Base-by-base conservation (phyloP, 2,329 filamentous ascomycete species). In the Orbilia oligospora region DNA sequence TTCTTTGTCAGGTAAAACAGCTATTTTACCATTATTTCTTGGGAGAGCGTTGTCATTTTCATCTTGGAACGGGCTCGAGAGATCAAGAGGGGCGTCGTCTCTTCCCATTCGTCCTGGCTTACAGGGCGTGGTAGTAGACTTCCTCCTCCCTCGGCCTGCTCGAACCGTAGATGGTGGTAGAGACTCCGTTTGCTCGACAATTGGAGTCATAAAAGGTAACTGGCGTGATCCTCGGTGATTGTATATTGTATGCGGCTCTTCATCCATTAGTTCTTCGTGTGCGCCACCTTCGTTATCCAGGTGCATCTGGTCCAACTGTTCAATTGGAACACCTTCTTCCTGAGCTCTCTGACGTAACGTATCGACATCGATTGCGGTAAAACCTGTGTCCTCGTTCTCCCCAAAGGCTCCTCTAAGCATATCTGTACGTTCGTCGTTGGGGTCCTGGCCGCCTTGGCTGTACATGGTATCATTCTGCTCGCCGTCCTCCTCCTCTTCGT, bases 161-260 rank as follows among this genome's bases (percentile, higher is more conserved):
- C 80, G 71, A 48, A 72, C 81, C 82, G 69, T 86, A 82, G 76
- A 83, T 71, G 72, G 76, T 22, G 75, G 80, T 51, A 80, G 79
- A 10, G 91, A 92, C 84, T 99, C 96, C 0, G 96, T 99, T 82
- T 93, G 91, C 84, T 99, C 96, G 0, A 96, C 95, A 81, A 99
- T 99, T 0, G 96, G 96, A 0, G 96, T 99, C 96, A 99, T 98
- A 84, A 98, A 99, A 2, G 95, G 96, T 9, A 98, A 87, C 69
- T 94, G 91, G 84, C 94, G 97, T 83, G 97, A 97, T 81, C 80
- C 56, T 81, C 81, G 24, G 79, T 66, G 46, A 67, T 67, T 55
- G 49, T 67, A 53, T 9, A 63, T 70, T 56, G 80, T 80, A 41
- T 83, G 80, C 56, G 81, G 73, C 36, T 83, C 81, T 36, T 83